These are phyloP conservation scores for Rubia yunnanensis DNA, from an alignment of 257 asterid species.

Conservation along the genomic window DNA sequence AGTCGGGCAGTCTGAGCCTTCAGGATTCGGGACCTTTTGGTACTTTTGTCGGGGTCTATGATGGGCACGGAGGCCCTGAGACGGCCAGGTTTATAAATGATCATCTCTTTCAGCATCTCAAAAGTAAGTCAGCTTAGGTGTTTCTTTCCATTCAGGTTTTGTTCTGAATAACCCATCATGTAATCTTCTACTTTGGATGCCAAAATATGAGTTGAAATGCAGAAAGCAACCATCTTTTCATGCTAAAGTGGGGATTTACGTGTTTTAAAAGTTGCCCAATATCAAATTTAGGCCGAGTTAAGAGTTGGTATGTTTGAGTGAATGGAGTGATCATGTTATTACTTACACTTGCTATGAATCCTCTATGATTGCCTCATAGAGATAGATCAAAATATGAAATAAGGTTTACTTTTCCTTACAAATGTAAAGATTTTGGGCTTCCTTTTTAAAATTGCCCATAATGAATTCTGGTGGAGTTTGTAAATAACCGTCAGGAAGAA, in stretches of 20 bases:
- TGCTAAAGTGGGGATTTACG: neutral
- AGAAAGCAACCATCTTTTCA: neutral
- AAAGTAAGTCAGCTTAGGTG: constrained; percentile 35
- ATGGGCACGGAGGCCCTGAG: constrained; percentile 81
- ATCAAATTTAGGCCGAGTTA: neutral
- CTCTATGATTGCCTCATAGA: neutral
- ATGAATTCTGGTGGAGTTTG: neutral
- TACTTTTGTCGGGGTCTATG: constrained; percentile 61
- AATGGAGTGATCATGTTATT: no score
- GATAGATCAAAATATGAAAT: neutral
- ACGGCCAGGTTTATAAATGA: constrained; percentile 57
- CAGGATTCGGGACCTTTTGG: constrained; percentile 59
- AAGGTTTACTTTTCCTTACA: neutral
- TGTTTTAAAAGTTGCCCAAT: neutral
- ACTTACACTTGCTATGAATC: neutral
- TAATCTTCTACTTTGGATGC: neutral
- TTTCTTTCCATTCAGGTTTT: neutral
- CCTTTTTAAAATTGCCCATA: neutral
- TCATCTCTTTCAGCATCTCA: constrained; percentile 52
- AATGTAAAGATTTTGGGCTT: neutral
- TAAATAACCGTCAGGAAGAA: neutral
- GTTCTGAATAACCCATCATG: neutral
- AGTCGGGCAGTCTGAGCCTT: constrained; percentile 52
- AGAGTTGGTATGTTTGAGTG: no score
- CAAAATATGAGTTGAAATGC: neutral